Evolutionary conservation across 495 filamentous ascomycete species (phyloP), one percentile per base, ranked within the genome.

Genomic region (Podospora pseudopauciseta): DNA sequence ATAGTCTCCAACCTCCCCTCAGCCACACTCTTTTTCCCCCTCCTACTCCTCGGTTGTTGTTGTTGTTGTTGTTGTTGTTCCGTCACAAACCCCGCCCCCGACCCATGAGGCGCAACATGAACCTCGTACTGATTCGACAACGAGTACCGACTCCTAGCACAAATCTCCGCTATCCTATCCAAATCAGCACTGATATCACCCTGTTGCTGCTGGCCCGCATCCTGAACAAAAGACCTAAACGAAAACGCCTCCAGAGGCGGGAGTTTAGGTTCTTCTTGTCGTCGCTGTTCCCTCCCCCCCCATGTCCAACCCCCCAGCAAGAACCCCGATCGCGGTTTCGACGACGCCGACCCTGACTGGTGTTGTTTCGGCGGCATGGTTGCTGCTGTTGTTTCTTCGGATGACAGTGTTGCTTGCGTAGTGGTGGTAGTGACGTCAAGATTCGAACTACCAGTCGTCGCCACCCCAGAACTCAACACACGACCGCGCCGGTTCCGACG

Each of bases 91-190:
- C 76, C 70, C 6, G 78, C 66, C 4, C 85, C 84, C 4, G 80
- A 82, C 7, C 83, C 83, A 69, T 86, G 85, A 7, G 85, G 84
- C 5, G 82, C 77, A 58, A 86, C 82, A 66, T 87, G 85, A n/a
- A 86, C 83, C 60, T 87, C 84, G 67, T 87, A 87, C 65, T 87
- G 84, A 71, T 86, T 86, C 71, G 83, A 85, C 34, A 86, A 72
- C 59, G 82, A 84, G 72, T 85, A 86, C 55, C 81, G 79, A 11
- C 82, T 85, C 19, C 82, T 78, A 15, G 84, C 85, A 71, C 84
- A 87, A 19, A 87, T 86, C 69, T 87, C 85, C 5, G 85, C 85
- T 66, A 87, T 87, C 9, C 84, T 80, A 64, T 87, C 85, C 63
- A 87, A 73, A 66, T 86, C 85, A 5, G 81, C 77, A 20, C 73